Evolutionary conservation across 2,329 filamentous ascomycete species (phyloP), one percentile per base, ranked within the genome.

Genomic region (Arthrobotrys iridis): DNA sequence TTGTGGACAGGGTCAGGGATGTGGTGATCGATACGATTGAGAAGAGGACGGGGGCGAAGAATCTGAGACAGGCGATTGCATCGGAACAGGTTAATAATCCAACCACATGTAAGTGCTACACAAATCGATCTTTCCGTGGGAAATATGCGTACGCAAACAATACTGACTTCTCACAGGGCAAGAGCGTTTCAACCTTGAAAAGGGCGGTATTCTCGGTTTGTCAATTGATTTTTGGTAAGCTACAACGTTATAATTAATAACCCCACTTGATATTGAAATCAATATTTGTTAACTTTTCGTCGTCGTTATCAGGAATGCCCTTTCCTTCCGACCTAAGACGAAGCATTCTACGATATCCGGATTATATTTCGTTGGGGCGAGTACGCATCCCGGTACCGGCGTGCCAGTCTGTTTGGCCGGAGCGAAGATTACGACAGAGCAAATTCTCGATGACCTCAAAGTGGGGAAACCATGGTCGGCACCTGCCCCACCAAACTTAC

Each of bases 391-490:
- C 0, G 91, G 91, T 0, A 92, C 90, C 0, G 90, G 90, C 0
- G 90, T 93, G 18, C 91, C 91, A 2, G 91, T 93, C 66, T 88
- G 89, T 24, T 82, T 92, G 7, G 90, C 90, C 0, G 90, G 90
- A 0, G 87, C 88, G 6, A 90, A 88, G 80, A 85, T 92, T 64
- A 86, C 87, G 20, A 74, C 62, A 35, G 70, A 74, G 20, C 70
- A 74, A 58, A 74, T 74, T 30, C 62, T 74, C 15, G 62, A 74
- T 18, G 70, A 74, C 24, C 40, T 74, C 13, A 67, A 67, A 33
- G 30, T 74, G 52, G 55, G 52, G 40, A 74, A 74, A 26, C 70
- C 70, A 22, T 74, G 70, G 70, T 60, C 55, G 26, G 46, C 50
- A 11, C 35, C 45, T 2, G 20, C 62, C 33, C 70, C 55, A 33